Percentiles rank a stretch among this genome's conserved stretches.
Evolutionary conservation across 2,329 filamentous ascomycete species (phyloP).

Genomic region (Thelonectria discophora): DNA sequence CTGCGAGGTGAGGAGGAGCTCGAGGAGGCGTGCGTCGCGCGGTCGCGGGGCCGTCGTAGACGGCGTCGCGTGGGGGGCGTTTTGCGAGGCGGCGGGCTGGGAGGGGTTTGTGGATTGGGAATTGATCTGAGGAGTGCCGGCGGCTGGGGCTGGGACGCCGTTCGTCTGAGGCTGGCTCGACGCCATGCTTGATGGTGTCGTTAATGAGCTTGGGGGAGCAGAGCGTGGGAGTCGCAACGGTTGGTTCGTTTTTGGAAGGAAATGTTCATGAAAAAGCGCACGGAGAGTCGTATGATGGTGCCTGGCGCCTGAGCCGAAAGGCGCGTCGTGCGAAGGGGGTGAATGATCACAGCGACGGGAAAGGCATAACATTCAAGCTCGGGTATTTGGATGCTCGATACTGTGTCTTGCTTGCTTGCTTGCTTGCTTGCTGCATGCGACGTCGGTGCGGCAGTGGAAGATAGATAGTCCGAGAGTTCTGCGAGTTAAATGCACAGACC

Average conservation of each 20-base stretch:
- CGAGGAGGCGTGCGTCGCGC: slow-evolving; percentile 80
- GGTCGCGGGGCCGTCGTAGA: slow-evolving; percentile 65
- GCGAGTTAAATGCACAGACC: slow-evolving; percentile 42
- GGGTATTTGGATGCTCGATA: neutral
- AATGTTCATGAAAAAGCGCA: neutral
- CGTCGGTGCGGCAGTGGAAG: slow-evolving; percentile 6
- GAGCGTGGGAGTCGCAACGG: neutral
- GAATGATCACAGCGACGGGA: neutral
- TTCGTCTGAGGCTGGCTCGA: slow-evolving; percentile 61
- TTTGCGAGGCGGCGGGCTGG: slow-evolving; percentile 40
- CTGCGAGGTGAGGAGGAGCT: slow-evolving; percentile 80
- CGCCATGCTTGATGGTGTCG: slow-evolving; percentile 41
- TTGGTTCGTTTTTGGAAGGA: neutral
- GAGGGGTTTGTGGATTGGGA: slow-evolving; percentile 47
- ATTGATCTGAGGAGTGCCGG: slow-evolving; percentile 50
- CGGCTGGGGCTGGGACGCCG: slow-evolving; percentile 56
- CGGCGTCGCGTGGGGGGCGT: slow-evolving; percentile 43
- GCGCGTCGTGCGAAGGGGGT: neutral
- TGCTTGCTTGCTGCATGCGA: slow-evolving; percentile 6
- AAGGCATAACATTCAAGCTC: neutral
- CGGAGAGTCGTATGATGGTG: slow-evolving; percentile 6
- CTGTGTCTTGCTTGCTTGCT: neutral
- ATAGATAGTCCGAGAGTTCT: slow-evolving; percentile 37
- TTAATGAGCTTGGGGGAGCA: neutral
- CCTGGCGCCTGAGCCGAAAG: too few species aligned